Percentiles rank a stretch among this genome's conserved stretches.
These are phyloP conservation scores for Ceratobasidium sp. DNA, from an alignment of 1,284 basidiomycete species.

Conservation along the genomic window DNA sequence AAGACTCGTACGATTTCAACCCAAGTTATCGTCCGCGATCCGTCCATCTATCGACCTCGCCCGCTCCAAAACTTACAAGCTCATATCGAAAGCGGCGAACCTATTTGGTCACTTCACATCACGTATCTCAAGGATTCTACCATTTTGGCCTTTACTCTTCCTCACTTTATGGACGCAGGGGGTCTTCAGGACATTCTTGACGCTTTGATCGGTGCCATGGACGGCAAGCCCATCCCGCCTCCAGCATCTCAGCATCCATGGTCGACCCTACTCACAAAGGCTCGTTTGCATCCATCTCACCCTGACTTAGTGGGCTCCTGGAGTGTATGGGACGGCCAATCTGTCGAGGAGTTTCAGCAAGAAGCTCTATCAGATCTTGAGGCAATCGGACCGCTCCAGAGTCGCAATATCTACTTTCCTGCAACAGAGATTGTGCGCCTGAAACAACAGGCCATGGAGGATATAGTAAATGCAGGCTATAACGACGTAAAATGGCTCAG, in stretches of 20 bases:
- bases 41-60: neutral
- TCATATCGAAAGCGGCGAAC: constrained; percentile 11
- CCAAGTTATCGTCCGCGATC: neutral
- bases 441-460: neutral
- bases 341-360: neutral
- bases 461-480: neutral
- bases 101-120: neutral
- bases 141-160: constrained; percentile 6
- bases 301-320: neutral
- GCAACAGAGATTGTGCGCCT: constrained; percentile 6
- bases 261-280: neutral
- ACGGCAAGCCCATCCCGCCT: constrained; percentile 10
- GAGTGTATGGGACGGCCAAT: neutral
- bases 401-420: constrained; percentile 22
- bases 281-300: too few relatives aligned
- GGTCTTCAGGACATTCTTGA: neutral
- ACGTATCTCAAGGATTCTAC: constrained; percentile 17
- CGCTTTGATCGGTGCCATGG: constrained; percentile 8
- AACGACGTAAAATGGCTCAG: neutral
- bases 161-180: constrained; percentile 8
- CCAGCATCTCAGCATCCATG: neutral
- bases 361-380: neutral
- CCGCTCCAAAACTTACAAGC: neutral
- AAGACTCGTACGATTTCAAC: constrained; percentile 15
- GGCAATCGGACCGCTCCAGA: neutral